phyloP scores from a whole-genome alignment of 345 rosid genomes.

The Nephelium lappaceum region DNA sequence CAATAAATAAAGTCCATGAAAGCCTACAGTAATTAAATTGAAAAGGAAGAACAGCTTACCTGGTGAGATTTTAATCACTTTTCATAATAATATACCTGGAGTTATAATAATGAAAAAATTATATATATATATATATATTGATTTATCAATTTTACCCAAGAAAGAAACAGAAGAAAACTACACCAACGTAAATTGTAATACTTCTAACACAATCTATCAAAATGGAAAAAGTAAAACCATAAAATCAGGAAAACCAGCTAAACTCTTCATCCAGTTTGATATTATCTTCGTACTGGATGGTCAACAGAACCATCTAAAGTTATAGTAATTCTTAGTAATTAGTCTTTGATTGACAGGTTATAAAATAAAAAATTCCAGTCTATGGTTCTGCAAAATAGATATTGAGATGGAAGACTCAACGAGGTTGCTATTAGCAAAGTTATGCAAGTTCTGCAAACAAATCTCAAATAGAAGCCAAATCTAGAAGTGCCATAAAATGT shows the following conservation, averaged over 20 bases:
- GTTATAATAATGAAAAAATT: not conserved
- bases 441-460: not conserved
- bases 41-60: not conserved
- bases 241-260: not conserved
- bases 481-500: not conserved
- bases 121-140: no score
- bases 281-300: not conserved
- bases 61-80: slow-evolving; percentile 21
- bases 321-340: not conserved
- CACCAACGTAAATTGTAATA: not conserved
- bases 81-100: slow-evolving; percentile 42
- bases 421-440: not conserved
- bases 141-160: not conserved
- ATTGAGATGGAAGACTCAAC: not conserved
- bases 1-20: not conserved
- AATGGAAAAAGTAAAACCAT: not conserved
- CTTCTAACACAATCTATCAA: not conserved
- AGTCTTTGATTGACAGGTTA: no score
- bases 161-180: not conserved
- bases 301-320: not conserved
- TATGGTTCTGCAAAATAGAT: not conserved
- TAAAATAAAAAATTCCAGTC: no score
- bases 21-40: not conserved
- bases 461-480: not conserved
- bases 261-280: not conserved